Conservation (phyloP, 2,329 filamentous ascomycete genomes). For the Tetracladium maxilliforme region DNA sequence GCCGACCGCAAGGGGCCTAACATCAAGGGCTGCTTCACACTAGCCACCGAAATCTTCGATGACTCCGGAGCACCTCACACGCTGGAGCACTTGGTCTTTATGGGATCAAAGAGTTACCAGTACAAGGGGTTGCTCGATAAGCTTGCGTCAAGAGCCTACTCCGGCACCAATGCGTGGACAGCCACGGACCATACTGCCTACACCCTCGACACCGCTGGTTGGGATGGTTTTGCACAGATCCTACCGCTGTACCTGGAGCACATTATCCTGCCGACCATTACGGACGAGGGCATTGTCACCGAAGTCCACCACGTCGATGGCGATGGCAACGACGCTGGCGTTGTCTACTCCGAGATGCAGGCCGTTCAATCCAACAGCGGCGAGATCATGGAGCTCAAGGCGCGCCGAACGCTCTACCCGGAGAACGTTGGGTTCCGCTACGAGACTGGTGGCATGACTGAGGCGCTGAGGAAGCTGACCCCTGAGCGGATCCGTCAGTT, state of each 20-base stretch:
- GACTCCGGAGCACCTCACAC: slow-evolving; percentile 88
- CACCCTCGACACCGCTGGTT: slow-evolving; percentile 86
- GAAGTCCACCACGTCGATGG: slow-evolving; percentile 95
- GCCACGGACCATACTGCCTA: slow-evolving; percentile 94
- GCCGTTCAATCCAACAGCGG: slow-evolving; percentile 72
- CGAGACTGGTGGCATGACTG: slow-evolving; percentile 96
- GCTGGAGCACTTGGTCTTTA: slow-evolving; percentile 70
- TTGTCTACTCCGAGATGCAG: slow-evolving; percentile 99
- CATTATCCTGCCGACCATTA: slow-evolving; percentile 78
- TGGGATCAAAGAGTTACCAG: slow-evolving; percentile 84
- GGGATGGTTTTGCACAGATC: slow-evolving; percentile 93
- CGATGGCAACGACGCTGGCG: slow-evolving; percentile 84
- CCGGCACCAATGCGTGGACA: slow-evolving; percentile 92
- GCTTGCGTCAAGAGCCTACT: slow-evolving; percentile 84
- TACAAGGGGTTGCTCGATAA: slow-evolving; percentile 96
- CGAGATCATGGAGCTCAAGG: slow-evolving; percentile 77
- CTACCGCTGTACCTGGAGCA: slow-evolving; percentile 93
- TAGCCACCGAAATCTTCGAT: slow-evolving; percentile 95
- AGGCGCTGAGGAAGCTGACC: slow-evolving; percentile 72
- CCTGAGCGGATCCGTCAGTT: slow-evolving; percentile 87
- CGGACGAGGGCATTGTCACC: slow-evolving; percentile 83
- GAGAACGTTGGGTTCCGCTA: slow-evolving; percentile 87
- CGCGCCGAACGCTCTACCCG: slow-evolving; percentile 71
- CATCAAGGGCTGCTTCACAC: slow-evolving; percentile 82
- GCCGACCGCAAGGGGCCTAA: slow-evolving; percentile 92